A percentile compares a stretch with the other conserved stretches of the same genome.
These are phyloP conservation scores for Solanum bulbocastanum DNA, from an alignment of 257 asterid species.

Conservation along the genomic window DNA sequence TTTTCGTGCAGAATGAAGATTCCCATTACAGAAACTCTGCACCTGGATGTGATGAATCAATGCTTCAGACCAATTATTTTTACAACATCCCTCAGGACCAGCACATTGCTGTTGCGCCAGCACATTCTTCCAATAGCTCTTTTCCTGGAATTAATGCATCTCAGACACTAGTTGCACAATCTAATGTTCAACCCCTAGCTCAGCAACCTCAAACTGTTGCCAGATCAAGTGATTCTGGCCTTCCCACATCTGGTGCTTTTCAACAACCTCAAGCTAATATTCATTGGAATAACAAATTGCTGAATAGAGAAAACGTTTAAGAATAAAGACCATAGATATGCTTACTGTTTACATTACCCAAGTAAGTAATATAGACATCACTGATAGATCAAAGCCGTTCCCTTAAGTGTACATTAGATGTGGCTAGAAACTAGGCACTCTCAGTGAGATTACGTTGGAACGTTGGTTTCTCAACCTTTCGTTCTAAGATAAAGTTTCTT, in stretches of 20 bases:
- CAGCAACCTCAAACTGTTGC: conserved; percentile 38
- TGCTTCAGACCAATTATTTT: conserved; percentile 32
- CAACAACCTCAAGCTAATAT: conserved; percentile 32
- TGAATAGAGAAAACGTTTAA: conserved; percentile 32
- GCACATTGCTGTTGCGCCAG: conserved; percentile 23
- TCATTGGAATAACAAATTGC: conserved; percentile 29
- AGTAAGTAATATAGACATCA: neutral
- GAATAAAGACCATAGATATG: neutral
- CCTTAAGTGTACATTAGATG: neutral
- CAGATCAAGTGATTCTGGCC: conserved; percentile 24
- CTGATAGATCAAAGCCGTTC: neutral
- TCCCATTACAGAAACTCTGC: conserved; percentile 23
- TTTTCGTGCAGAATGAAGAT: conserved; percentile 35
- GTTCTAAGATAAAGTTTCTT: neutral
- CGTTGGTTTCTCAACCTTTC: neutral
- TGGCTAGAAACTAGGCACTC: neutral
- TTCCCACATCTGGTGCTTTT: conserved; percentile 23
- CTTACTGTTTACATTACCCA: neutral
- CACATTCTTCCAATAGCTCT: conserved; percentile 28
- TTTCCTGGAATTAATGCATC: conserved; percentile 30
- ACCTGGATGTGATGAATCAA: conserved; percentile 26
- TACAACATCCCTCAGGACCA: conserved; percentile 48
- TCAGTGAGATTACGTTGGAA: neutral
- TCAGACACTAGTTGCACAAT: conserved; percentile 21
- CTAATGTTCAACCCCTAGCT: conserved; percentile 24